phyloP scores from a whole-genome alignment of 768 basidiomycete genomes.

The Sarcodon aspratus region DNA sequence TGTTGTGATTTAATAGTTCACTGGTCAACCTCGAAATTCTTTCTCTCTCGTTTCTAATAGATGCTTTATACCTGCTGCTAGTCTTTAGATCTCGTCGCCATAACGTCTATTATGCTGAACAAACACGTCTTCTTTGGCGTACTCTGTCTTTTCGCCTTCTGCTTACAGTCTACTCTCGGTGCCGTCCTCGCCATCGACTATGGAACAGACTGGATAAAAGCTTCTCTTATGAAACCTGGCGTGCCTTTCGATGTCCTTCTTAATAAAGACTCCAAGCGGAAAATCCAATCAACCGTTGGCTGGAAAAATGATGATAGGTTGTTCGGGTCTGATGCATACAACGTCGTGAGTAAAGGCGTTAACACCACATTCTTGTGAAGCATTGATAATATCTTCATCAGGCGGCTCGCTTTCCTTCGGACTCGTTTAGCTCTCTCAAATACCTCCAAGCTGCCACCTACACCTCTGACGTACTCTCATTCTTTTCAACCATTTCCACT shows the following conservation, averaged over 20 bases:
- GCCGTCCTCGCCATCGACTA: constrained; percentile 95
- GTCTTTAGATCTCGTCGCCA: no score
- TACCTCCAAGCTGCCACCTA: constrained; percentile 65
- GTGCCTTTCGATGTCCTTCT: constrained; percentile 92
- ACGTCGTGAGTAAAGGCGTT: constrained; percentile 48
- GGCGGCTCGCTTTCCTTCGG: constrained; percentile 87
- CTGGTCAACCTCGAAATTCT: no score
- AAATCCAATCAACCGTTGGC: constrained; percentile 81
- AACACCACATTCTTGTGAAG: neutral
- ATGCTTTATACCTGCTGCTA: no score
- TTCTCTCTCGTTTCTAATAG: no score
- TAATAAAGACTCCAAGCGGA: constrained; percentile 95
- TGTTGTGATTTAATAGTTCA: no score
- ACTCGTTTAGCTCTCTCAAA: constrained; percentile 82
- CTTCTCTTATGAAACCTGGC: constrained; percentile 89
- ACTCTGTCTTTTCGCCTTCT: neutral
- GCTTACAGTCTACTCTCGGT: constrained; percentile 24
- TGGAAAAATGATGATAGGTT: constrained; percentile 88
- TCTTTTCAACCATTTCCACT: constrained; percentile 27
- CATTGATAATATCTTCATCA: constrained; percentile 16
- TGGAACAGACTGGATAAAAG: constrained; percentile 96
- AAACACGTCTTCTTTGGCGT: no score
- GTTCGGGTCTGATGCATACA: constrained; percentile 84
- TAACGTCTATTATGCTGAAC: no score
- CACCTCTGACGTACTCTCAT: constrained; percentile 45